These are phyloP conservation scores for Aspergillus flavus DNA, from an alignment of 2,329 filamentous ascomycete species.

Conservation along the genomic window DNA sequence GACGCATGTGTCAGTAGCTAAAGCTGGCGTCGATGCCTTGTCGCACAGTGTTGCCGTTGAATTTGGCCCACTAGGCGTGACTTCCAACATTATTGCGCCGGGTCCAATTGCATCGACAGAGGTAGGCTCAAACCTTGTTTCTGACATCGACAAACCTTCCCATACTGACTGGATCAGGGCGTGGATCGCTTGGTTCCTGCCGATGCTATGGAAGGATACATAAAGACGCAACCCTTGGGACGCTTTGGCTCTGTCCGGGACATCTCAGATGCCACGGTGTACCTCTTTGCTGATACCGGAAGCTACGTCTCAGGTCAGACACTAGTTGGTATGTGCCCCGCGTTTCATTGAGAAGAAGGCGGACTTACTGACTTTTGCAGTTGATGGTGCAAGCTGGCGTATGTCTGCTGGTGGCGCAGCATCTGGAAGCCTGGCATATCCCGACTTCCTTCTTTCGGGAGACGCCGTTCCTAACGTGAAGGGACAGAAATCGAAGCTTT, in stretches of 20 bases:
- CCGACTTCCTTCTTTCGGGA: conserved; percentile 61
- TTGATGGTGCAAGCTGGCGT: conserved; percentile 47
- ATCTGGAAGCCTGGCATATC: conserved; percentile 53
- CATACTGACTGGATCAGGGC: conserved; percentile 47
- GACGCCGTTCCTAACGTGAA: conserved; percentile 59
- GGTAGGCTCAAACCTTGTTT: conserved; percentile 23
- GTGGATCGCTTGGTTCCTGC: conserved; percentile 65
- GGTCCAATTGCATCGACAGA: conserved; percentile 87
- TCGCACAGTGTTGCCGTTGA: conserved; percentile 80
- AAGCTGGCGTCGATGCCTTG: conserved; percentile 86
- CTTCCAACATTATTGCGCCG: conserved; percentile 85
- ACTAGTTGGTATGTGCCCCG: conserved; percentile 59
- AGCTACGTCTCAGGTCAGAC: conserved; percentile 84
- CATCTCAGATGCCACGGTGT: conserved; percentile 90
- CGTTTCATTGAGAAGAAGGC: not conserved
- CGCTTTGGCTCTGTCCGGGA: conserved; percentile 80
- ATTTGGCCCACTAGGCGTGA: conserved; percentile 83
- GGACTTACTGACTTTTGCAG: conserved; percentile 23
- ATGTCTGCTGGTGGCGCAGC: conserved; percentile 32
- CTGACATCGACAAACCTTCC: not conserved
- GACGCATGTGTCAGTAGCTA: conserved; percentile 86
- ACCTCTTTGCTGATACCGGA: conserved; percentile 80
- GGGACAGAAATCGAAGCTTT: conserved; percentile 59
- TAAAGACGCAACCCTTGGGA: conserved; percentile 67
- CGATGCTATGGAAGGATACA: conserved; percentile 50